Evolutionary conservation across 495 filamentous ascomycete genomes (phyloP).

Genomic region (Penicillium turbatum): DNA sequence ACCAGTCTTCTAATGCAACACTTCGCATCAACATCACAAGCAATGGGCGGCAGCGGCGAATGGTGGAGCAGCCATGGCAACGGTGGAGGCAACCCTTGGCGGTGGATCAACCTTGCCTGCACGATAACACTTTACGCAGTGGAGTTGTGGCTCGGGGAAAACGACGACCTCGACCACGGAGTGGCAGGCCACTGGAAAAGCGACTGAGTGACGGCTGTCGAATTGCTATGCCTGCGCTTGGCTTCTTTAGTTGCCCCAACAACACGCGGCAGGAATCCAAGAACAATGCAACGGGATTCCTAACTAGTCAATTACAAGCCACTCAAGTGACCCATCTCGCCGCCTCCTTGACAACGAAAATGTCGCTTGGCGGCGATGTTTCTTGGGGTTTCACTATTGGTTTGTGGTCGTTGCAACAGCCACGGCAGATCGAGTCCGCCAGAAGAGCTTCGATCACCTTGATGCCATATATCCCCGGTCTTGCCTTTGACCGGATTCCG

Average conservation of each 20-base stretch:
- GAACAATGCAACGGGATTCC: not conserved
- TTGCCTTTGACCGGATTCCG: not conserved
- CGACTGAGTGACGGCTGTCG: constrained; percentile 54
- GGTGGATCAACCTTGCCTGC: constrained; percentile 84
- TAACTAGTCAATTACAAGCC: not conserved
- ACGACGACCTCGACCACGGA: constrained; percentile 62
- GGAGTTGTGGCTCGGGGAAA: constrained; percentile 78
- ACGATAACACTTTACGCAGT: constrained; percentile 88
- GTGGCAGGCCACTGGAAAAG: constrained; percentile 85
- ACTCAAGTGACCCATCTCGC: not conserved
- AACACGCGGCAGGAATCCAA: not conserved
- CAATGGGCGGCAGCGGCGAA: constrained; percentile 60
- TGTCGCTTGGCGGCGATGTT: not conserved
- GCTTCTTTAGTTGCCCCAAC: not conserved
- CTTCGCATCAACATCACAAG: constrained; percentile 66
- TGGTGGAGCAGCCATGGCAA: constrained; percentile 83
- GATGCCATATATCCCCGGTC: constrained; percentile 2
- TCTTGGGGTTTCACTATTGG: not conserved
- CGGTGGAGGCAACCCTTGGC: constrained; percentile 78
- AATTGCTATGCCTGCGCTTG: not conserved
- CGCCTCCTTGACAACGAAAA: not conserved
- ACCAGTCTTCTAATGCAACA: constrained; percentile 97
- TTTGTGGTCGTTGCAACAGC: not conserved
- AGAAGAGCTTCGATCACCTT: not conserved
- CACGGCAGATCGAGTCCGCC: not conserved